Base-by-base conservation (phyloP, 139 green algal genomes). In the Chlamydomonas applanata region DNA sequence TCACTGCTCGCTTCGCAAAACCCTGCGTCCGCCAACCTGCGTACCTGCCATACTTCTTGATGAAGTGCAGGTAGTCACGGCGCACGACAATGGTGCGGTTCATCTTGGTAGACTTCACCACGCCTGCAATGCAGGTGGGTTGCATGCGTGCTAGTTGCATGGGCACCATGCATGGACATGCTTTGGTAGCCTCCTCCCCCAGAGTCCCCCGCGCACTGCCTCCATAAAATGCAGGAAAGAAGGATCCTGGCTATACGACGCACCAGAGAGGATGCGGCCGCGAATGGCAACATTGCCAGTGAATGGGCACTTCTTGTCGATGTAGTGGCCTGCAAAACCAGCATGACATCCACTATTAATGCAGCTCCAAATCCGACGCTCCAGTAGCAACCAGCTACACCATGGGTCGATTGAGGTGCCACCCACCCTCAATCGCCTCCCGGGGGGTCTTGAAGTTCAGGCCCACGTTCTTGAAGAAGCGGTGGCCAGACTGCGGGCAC, bases 261-360 rank as follows among this genome's bases (percentile, higher is more conserved):
- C 80, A 86, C 92, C 95, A 35, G 91, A 89, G 61, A 99, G 84
- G 78, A 99, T 99, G 77, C 96, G 89, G 73, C 96, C 96, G 40
- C 96, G 92, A 74, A 99, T 99, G 74, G 91, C 94, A 27, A 99
- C 92, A 71, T 98, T 95, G 82, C 96, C 93, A 64, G 96, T 99
- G 94, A 99, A 99, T 25, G 96, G 96, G 92, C 96, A 99, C 92
- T 99, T 99, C 91, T 99, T 98, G 92, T 99, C 96, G 67, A 99
- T 96, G 91, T 99, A 99, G 59, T 80, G 93, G 75, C 95, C 94
- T 98, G 91, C 62, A 78, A 4, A 14, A 19, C 57, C 46, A 56
- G 17, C 46, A 56, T 24, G 46, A 56, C 46, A 56, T 56, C 14
- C 46, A 24, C 17, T 56, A 56, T 14, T 17, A 56, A 56, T 17